These are phyloP conservation scores for Dendrocalamus sinicus DNA, from an alignment of 176 grass and related monocot species.

Conservation along the genomic window DNA sequence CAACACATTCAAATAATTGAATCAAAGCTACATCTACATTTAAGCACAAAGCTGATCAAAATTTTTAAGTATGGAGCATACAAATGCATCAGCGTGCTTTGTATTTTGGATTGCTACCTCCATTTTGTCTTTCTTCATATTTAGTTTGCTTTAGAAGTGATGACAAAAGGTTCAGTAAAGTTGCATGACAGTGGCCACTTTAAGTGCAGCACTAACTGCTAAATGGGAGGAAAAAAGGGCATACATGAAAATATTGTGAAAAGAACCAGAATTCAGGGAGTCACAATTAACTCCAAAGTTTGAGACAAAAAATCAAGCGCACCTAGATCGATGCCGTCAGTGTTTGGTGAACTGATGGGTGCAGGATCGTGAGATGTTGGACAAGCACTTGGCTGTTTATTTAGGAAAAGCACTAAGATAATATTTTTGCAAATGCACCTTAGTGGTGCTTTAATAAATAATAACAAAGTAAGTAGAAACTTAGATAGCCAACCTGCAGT, in stretches of 20 bases:
- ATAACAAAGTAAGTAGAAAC: constrained; percentile 38
- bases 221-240: background rate
- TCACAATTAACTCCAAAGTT: constrained; percentile 2
- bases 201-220: background rate
- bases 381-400: constrained; percentile 92
- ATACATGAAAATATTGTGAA: background rate
- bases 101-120: background rate
- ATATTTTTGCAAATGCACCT: constrained; percentile 28
- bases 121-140: background rate
- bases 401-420: constrained; percentile 56
- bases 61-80: background rate
- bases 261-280: background rate
- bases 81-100: background rate
- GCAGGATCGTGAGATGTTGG: constrained; percentile 86
- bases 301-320: background rate
- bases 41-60: constrained; percentile 13
- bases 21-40: constrained; percentile 29
- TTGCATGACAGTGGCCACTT: background rate
- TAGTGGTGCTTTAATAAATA: background rate
- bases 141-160: background rate
- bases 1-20: background rate
- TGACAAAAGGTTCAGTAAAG: background rate
- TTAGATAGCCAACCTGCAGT: constrained; percentile 76
- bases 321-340: constrained; percentile 90
- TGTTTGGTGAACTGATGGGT: constrained; percentile 87